Evolutionary conservation across 1,284 basidiomycete genomes (phyloP).

Genomic region (Thelephora terrestris): DNA sequence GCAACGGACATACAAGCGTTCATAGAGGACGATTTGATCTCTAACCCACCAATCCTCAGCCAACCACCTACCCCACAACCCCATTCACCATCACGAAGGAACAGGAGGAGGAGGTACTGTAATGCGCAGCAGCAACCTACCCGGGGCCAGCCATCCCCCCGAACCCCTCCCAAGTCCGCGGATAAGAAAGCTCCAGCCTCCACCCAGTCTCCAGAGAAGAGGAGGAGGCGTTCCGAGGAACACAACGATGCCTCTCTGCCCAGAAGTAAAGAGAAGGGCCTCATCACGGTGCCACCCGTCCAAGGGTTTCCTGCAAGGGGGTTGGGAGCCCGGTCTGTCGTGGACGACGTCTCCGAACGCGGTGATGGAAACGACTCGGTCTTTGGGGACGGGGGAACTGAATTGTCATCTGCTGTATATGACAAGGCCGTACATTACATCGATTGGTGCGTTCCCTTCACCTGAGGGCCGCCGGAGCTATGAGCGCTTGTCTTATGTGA

Average conservation of each 20-base stretch:
- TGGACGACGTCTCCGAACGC: constrained; percentile 41
- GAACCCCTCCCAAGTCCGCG: constrained; percentile 8
- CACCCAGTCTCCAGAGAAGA: not conserved
- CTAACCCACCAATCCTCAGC: constrained; percentile 12
- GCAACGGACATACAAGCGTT: constrained; percentile 12
- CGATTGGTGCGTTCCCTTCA: constrained; percentile 15
- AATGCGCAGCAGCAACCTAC: not conserved
- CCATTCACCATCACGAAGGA: not conserved
- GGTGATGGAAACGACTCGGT: constrained; percentile 29
- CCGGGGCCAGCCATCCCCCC: constrained; percentile 1
- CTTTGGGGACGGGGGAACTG: constrained; percentile 28
- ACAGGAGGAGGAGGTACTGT: not conserved
- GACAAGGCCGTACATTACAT: constrained; percentile 38
- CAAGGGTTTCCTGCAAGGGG: constrained; percentile 8
- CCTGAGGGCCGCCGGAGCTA: not conserved
- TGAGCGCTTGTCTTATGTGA: not conserved
- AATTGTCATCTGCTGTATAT: constrained; percentile 10
- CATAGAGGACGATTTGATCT: constrained; percentile 23
- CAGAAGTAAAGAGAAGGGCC: constrained; percentile 1
- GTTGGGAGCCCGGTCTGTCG: constrained; percentile 30
- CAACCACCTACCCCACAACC: constrained; percentile 10
- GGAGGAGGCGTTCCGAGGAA: not conserved
- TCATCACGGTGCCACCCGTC: too few relatives aligned
- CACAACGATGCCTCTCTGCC: not conserved
- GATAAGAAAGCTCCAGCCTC: constrained; percentile 10